phyloP scores from a whole-genome alignment of 108 stramenopile genomes.

The Cyclostephanos invisitatus region DNA sequence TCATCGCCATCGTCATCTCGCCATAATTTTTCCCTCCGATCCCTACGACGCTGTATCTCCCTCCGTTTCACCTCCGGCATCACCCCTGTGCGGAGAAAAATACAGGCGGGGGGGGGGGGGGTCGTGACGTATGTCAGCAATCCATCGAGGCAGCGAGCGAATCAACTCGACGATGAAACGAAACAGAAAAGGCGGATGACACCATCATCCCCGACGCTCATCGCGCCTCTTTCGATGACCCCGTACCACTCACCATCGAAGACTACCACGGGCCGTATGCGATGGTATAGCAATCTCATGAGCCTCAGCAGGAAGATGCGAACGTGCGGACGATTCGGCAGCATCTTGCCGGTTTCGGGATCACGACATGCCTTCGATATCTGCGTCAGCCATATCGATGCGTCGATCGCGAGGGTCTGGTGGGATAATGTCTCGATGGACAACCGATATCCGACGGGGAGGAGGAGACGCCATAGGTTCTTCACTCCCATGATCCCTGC shows the following conservation, averaged over 20 bases:
- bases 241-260: slow-evolving; percentile 92
- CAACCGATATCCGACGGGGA: slow-evolving; percentile 93
- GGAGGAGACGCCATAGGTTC: slow-evolving; percentile 90
- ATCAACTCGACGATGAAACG: too few relatives aligned
- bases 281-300: slow-evolving; percentile 91
- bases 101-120: too few relatives aligned
- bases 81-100: slow-evolving; percentile 3
- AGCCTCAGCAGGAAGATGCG: slow-evolving; percentile 92
- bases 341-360: slow-evolving; percentile 79
- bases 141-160: too few relatives aligned
- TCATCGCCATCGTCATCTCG: slow-evolving; percentile 36
- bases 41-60: slow-evolving; percentile 65
- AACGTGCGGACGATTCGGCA: slow-evolving; percentile 90
- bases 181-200: background rate
- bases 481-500: slow-evolving; percentile 93
- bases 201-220: too few relatives aligned
- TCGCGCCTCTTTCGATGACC: too few relatives aligned
- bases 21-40: slow-evolving; percentile 66
- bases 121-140: too few relatives aligned
- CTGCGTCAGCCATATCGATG: slow-evolving; percentile 96
- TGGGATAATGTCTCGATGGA: slow-evolving; percentile 95
- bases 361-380: slow-evolving; percentile 98
- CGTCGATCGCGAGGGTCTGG: slow-evolving; percentile 96
- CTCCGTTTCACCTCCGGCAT: slow-evolving; percentile 92
- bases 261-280: slow-evolving; percentile 96